Evolutionary conservation across 805 yeast genomes (phyloP).

Genomic region (Cyberlindnera veronae): DNA sequence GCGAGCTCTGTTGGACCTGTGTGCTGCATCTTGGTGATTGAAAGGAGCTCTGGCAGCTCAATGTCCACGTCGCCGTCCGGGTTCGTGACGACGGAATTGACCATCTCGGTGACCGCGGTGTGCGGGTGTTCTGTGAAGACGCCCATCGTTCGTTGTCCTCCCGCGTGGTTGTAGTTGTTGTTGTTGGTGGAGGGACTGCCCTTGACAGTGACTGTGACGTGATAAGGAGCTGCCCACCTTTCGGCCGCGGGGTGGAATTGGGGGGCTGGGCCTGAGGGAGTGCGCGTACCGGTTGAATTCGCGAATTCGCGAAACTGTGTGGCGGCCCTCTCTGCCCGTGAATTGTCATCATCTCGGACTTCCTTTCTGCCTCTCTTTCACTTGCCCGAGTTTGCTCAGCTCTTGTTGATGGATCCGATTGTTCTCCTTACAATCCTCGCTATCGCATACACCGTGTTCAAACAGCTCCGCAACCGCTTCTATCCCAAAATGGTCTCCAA

Average conservation of each 20-base stretch:
- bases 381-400: no score
- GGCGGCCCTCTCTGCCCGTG: no score
- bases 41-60: conserved; percentile 32
- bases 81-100: conserved; percentile 45
- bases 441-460: conserved; percentile 1
- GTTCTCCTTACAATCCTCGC: not conserved
- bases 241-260: conserved; percentile 1
- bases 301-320: not conserved
- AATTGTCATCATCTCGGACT: not conserved
- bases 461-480: conserved; percentile 3
- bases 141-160: conserved; percentile 38
- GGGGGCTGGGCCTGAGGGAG: not conserved
- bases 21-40: conserved; percentile 33
- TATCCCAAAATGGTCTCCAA: conserved; percentile 50
- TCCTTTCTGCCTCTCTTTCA: not conserved
- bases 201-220: not conserved
- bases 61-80: conserved; percentile 31
- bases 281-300: not conserved
- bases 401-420: conserved; percentile 1
- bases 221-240: conserved; percentile 1
- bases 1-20: conserved; percentile 72
- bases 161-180: not conserved
- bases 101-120: conserved; percentile 65
- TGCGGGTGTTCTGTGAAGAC: conserved; percentile 57
- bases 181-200: not conserved